A percentile compares a stretch with the other conserved stretches of the same genome.
Evolutionary conservation across 805 yeast species (phyloP).

Genomic region (Candida dendrica): DNA sequence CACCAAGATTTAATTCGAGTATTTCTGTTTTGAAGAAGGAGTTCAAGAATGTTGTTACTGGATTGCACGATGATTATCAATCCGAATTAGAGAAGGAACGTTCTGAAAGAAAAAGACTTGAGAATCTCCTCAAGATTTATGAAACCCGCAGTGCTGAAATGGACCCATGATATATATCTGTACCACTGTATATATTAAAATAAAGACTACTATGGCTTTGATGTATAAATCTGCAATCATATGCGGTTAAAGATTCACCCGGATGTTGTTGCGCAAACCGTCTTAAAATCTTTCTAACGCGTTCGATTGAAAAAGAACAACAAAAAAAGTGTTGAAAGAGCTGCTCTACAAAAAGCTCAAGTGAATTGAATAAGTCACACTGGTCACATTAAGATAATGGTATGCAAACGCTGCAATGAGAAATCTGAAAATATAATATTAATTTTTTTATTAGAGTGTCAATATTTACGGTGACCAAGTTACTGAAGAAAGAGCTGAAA

Average conservation of each 20-base stretch:
- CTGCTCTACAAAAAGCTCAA: background rate
- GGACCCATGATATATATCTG: constrained; percentile 1
- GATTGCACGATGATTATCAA: constrained; percentile 57
- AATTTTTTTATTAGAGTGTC: constrained; percentile 35
- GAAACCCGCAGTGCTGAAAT: constrained; percentile 13
- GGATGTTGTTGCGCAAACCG: background rate
- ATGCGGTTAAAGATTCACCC: background rate
- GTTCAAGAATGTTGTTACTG: constrained; percentile 57
- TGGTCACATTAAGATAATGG: background rate
- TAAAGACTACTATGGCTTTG: background rate
- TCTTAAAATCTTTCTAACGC: background rate
- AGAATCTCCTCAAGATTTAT: constrained; percentile 29
- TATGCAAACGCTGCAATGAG: too few species aligned
- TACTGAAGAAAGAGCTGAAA: constrained; percentile 95
- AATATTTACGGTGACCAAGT: constrained; percentile 97
- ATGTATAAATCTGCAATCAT: background rate
- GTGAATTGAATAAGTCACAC: background rate
- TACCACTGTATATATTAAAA: background rate
- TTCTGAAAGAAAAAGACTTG: constrained; percentile 39
- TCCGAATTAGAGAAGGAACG: constrained; percentile 50
- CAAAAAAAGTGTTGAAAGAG: background rate
- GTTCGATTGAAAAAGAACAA: background rate
- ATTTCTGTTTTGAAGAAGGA: constrained; percentile 58
- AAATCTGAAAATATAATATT: too few species aligned
- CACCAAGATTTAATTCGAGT: constrained; percentile 26